Percentiles rank a stretch among this genome's conserved stretches.
These are phyloP conservation scores for Pistacia atlantica DNA, from an alignment of 345 rosid genomes.

Conservation along the genomic window DNA sequence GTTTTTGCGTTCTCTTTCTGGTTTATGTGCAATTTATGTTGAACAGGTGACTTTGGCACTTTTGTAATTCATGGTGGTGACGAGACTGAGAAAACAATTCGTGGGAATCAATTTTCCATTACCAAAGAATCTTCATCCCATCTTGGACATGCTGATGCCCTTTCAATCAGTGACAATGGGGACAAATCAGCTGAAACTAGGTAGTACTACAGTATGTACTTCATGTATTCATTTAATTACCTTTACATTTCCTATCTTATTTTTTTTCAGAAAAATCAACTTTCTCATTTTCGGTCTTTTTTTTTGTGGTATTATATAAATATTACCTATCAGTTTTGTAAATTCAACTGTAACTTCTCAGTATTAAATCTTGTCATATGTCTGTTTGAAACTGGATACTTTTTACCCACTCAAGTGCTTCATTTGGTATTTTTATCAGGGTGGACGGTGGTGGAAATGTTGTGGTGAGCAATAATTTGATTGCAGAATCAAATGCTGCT, in stretches of 20 bases:
- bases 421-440: slow-evolving; percentile 35
- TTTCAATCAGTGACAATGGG: slow-evolving; percentile 36
- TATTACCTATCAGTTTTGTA: neutral
- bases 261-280: neutral
- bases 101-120: slow-evolving; percentile 32
- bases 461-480: slow-evolving; percentile 33
- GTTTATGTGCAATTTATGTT: slow-evolving; percentile 14
- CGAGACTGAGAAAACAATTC: slow-evolving; percentile 37
- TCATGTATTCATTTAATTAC: neutral
- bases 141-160: slow-evolving; percentile 28
- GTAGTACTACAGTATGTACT: slow-evolving; percentile 29
- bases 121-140: slow-evolving; percentile 38
- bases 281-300: neutral
- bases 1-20: neutral
- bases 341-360: neutral
- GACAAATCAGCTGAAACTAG: slow-evolving; percentile 37
- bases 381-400: neutral
- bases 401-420: slow-evolving; percentile 6
- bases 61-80: slow-evolving; percentile 70
- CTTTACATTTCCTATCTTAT: neutral
- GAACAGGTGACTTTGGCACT: slow-evolving; percentile 83
- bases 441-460: slow-evolving; percentile 40
- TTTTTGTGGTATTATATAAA: neutral
- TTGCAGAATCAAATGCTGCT: slow-evolving; percentile 36
- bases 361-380: neutral